Conservation (phyloP, 306 rosid species). For the Pyrus betulifolia region DNA sequence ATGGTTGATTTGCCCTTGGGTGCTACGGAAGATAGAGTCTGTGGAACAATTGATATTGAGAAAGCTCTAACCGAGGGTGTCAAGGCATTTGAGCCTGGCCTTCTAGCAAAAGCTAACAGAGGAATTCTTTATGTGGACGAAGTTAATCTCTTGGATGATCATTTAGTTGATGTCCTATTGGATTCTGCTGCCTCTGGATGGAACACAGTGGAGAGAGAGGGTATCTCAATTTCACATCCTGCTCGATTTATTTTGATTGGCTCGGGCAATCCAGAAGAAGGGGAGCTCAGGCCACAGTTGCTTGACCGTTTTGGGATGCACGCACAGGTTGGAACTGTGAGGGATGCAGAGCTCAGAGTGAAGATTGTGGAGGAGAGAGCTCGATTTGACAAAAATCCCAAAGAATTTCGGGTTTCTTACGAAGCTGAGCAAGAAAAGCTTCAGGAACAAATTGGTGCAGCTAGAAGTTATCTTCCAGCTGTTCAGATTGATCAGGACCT, state of each 20-base stretch:
- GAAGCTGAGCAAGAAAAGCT: conserved; percentile 66
- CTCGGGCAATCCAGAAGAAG: conserved; percentile 97
- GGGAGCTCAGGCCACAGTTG: conserved; percentile 94
- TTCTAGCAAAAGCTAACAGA: conserved; percentile 90
- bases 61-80: conserved; percentile 94
- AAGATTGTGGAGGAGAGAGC: conserved; percentile 94
- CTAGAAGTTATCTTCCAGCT: conserved; percentile 54
- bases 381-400: conserved; percentile 68
- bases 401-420: conserved; percentile 61
- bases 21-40: conserved; percentile 92
- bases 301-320: conserved; percentile 99
- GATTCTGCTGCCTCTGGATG: conserved; percentile 99
- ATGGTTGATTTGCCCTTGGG: conserved; percentile 98
- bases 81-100: conserved; percentile 93
- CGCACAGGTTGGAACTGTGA: conserved; percentile 91
- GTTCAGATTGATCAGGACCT: conserved; percentile 71
- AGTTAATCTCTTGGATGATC: conserved; percentile 93
- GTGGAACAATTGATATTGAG: conserved; percentile 95
- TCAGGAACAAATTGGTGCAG: conserved; percentile 57
- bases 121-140: conserved; percentile 94
- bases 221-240: conserved; percentile 89
- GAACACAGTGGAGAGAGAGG: conserved; percentile 98
- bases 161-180: conserved; percentile 82
- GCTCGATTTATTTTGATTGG: conserved; percentile 90
- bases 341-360: conserved; percentile 94